A percentile compares a stretch with the other conserved stretches of the same genome.
Evolutionary conservation across 306 rosid genomes (phyloP).

Genomic region (Fagus sylvatica): DNA sequence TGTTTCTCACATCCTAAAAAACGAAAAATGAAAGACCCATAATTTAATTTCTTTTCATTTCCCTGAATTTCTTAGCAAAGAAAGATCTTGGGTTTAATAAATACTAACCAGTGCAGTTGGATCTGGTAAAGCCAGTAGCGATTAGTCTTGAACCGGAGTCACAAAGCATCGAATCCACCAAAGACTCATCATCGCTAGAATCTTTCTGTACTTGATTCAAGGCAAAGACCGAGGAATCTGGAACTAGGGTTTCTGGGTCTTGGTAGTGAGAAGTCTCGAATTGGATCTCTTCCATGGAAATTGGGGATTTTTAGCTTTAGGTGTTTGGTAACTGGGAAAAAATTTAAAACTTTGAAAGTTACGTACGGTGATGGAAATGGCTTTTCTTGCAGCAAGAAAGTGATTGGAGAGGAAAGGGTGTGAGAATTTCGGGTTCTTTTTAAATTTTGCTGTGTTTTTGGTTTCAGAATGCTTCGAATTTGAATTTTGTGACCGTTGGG

Average conservation of each 20-base stretch:
- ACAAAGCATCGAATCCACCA: conserved; percentile 57
- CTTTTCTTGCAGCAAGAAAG: conserved; percentile 28
- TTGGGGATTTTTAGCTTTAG: background rate
- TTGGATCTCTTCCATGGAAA: conserved; percentile 45
- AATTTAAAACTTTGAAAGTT: background rate
- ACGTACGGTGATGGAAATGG: background rate
- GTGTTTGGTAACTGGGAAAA: conserved; percentile 23
- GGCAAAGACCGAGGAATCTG: conserved; percentile 21
- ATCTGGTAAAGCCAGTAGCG: conserved; percentile 54
- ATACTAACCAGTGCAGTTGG: conserved; percentile 52
- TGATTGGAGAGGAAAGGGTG: background rate
- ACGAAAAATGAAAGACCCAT: background rate
- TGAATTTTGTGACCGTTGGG: conserved; percentile 40
- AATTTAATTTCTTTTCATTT: background rate
- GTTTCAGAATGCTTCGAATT: conserved; percentile 24
- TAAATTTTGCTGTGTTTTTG: background rate
- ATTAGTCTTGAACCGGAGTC: conserved; percentile 57
- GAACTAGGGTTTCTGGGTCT: conserved; percentile 42
- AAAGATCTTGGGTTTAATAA: background rate
- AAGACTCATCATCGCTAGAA: conserved; percentile 29
- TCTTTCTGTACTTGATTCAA: conserved; percentile 35
- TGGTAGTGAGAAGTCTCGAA: conserved; percentile 25
- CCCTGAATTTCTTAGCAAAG: conserved; percentile 1
- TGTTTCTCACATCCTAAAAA: background rate
- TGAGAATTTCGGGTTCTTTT: conserved; percentile 1